phyloP scores from a whole-genome alignment of 208 protist genomes.

The Lotmaria passim region DNA sequence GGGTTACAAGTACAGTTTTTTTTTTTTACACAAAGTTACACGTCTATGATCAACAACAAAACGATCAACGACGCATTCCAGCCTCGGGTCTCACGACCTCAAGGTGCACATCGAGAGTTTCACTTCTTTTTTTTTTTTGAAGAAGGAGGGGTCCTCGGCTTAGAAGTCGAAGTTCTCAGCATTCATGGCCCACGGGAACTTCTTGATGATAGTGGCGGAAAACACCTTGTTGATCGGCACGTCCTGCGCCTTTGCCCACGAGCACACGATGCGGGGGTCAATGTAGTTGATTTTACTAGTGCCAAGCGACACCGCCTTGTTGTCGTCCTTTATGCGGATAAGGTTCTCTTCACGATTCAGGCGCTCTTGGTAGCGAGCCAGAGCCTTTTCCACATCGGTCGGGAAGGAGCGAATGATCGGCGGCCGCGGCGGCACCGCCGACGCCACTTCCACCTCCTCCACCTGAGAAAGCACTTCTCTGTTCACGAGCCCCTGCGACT shows the following conservation, averaged over 20 bases:
- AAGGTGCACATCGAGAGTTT: too few species aligned
- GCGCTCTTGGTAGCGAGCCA: constrained; percentile 72
- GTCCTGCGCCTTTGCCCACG: constrained; percentile 94
- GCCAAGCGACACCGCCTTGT: constrained; percentile 92
- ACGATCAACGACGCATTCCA: background rate
- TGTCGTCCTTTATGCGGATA: constrained; percentile 91
- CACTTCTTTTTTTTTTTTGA: background rate
- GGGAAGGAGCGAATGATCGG: constrained; percentile 75
- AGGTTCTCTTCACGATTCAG: constrained; percentile 85
- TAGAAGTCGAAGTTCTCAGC: constrained; percentile 83
- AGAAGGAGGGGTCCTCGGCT: background rate
- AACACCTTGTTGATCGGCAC: constrained; percentile 98
- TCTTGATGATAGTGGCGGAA: constrained; percentile 95
- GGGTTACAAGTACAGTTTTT: too few species aligned
- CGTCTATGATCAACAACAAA: background rate
- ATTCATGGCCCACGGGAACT: constrained; percentile 98
- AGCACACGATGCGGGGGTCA: constrained; percentile 98
- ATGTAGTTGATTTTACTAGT: constrained; percentile 99
- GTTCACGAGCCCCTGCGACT: constrained; percentile 57
- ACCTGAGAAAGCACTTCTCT: constrained; percentile 42
- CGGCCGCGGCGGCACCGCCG: constrained; percentile 68
- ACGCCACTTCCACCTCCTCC: constrained; percentile 46
- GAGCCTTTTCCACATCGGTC: constrained; percentile 64
- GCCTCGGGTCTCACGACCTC: too few species aligned
- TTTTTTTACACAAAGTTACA: background rate